phyloP scores from a whole-genome alignment of 352 stramenopile genomes.

The Globisporangium acanthophoron region DNA sequence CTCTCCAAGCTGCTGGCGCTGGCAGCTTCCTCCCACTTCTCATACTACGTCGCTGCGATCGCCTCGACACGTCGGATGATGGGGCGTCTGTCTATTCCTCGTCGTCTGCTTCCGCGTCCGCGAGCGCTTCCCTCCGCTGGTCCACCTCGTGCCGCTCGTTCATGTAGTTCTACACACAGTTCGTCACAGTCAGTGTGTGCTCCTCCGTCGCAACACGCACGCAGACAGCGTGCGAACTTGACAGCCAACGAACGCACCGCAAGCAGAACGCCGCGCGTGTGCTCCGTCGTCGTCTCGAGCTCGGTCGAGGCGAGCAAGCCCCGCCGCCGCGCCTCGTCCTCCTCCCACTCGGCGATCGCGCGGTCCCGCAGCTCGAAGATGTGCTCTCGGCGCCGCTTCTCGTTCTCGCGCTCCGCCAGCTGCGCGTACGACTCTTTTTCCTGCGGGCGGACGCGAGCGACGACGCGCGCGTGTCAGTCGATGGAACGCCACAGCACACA shows the following conservation, averaged over 20 bases:
- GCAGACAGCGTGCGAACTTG: neutral
- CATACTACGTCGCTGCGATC: neutral
- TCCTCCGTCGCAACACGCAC: neutral
- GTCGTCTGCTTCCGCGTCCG: conserved; percentile 30
- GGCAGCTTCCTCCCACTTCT: neutral
- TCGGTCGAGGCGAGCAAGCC: conserved; percentile 50
- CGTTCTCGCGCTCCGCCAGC: conserved; percentile 71
- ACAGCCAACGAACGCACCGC: conserved; percentile 31
- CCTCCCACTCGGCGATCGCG: conserved; percentile 69
- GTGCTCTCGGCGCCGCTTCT: conserved; percentile 69
- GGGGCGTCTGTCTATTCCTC: conserved; percentile 14
- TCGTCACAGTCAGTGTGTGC: neutral
- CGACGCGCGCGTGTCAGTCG: too few species aligned
- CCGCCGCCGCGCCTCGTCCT: conserved; percentile 61
- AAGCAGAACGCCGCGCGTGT: conserved; percentile 61
- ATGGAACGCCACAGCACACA: too few species aligned
- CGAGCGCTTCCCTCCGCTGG: conserved; percentile 28
- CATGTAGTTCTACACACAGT: conserved; percentile 53
- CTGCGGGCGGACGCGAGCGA: conserved; percentile 7
- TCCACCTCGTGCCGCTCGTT: conserved; percentile 73
- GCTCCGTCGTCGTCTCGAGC: conserved; percentile 49
- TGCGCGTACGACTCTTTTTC: conserved; percentile 79
- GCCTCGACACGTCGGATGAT: neutral
- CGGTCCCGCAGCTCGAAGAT: conserved; percentile 66
- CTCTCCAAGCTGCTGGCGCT: neutral